A percentile compares a stretch with the other conserved stretches of the same genome.
Conservation (phyloP, 2,329 filamentous ascomycete genomes). For the Coniochaeta sp. region DNA sequence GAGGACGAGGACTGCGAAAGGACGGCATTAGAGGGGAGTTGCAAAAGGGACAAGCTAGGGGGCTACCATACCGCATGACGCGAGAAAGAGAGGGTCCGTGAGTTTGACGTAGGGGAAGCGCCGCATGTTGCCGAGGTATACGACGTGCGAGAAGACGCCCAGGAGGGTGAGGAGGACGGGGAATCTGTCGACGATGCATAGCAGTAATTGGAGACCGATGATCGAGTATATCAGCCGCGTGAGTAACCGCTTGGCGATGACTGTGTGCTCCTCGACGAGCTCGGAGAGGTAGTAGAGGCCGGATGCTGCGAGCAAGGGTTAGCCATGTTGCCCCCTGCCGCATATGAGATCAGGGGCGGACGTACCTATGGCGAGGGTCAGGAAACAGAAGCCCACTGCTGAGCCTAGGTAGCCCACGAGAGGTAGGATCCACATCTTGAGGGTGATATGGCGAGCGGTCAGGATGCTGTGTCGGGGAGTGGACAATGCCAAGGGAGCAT, state of each 20-base stretch:
- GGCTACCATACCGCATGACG: constrained; percentile 63
- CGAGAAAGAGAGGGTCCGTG: constrained; percentile 76
- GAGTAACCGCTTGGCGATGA: constrained; percentile 82
- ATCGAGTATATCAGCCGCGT: constrained; percentile 78
- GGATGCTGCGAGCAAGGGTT: constrained; percentile 55
- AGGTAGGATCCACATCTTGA: constrained; percentile 88
- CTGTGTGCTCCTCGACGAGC: constrained; percentile 95
- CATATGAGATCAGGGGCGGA: constrained; percentile 6
- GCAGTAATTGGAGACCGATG: constrained; percentile 64
- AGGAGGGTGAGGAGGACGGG: constrained; percentile 68
- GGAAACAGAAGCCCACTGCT: constrained; percentile 81
- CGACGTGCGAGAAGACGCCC: constrained; percentile 70
- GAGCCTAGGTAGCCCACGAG: constrained; percentile 85
- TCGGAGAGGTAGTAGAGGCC: constrained; percentile 98
- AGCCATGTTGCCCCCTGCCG: neutral
- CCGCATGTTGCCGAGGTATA: constrained; percentile 83
- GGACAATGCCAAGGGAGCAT: neutral
- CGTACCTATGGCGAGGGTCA: constrained; percentile 86
- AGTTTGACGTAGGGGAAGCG: constrained; percentile 73
- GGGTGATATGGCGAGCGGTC: constrained; percentile 5
- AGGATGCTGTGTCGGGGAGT: constrained; percentile 1
- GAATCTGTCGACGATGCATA: constrained; percentile 79
- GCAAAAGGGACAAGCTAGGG: neutral
- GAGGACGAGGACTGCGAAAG: constrained; percentile 62
- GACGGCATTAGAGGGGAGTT: neutral